Evolutionary conservation across 306 rosid species (phyloP).

Genomic region (Glycine latifolia): DNA sequence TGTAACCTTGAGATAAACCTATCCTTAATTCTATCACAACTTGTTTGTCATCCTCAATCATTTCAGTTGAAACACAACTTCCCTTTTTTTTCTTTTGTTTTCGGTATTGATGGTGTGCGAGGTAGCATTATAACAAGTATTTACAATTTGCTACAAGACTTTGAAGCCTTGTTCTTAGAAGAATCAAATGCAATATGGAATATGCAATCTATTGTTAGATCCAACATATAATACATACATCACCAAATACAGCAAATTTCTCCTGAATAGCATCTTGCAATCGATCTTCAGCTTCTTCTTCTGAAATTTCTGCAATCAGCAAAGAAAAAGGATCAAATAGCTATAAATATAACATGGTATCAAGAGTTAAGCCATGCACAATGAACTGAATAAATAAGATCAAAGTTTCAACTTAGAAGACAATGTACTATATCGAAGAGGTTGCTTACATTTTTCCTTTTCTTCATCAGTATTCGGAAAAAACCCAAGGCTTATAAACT

Average conservation of each 20-base stretch:
- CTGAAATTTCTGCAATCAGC: constrained; percentile 57
- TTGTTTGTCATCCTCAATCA: constrained; percentile 36
- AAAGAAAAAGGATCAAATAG: constrained; percentile 35
- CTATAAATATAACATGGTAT: neutral
- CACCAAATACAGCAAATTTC: constrained; percentile 66
- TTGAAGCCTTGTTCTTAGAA: neutral
- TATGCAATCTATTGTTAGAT: constrained; percentile 34
- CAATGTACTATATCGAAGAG: neutral
- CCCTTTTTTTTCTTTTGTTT: neutral
- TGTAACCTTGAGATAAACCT: constrained; percentile 1
- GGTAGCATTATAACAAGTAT: constrained; percentile 8
- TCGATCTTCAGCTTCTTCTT: constrained; percentile 60
- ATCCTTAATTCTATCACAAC: constrained; percentile 7
- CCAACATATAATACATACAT: constrained; percentile 54
- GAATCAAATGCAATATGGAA: constrained; percentile 30
- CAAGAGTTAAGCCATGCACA: constrained; percentile 9
- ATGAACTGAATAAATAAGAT: neutral
- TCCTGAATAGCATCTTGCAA: constrained; percentile 67
- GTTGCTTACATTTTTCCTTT: neutral
- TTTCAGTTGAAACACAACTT: constrained; percentile 14
- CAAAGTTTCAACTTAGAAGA: neutral
- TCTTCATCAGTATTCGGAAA: neutral
- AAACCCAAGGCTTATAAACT: neutral
- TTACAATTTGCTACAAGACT: constrained; percentile 31
- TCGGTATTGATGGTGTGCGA: neutral